A percentile compares a stretch with the other conserved stretches of the same genome.
phyloP scores from a whole-genome alignment of 768 basidiomycete species.

The Imleria badia region DNA sequence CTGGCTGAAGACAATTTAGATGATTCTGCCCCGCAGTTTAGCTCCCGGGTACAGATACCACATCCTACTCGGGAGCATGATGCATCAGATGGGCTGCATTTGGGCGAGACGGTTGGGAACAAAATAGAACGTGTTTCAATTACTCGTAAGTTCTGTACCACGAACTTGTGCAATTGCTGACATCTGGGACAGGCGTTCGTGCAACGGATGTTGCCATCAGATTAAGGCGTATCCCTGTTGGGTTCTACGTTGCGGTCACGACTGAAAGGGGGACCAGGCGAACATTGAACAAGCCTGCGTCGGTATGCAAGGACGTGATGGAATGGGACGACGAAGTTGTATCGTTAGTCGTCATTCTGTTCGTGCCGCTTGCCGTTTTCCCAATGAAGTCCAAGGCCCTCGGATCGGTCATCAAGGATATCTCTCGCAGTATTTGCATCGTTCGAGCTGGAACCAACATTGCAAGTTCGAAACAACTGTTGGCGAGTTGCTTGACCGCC shows the following conservation, averaged over 20 bases:
- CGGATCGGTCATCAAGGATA: neutral
- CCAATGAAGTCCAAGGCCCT: neutral
- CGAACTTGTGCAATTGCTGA: no score
- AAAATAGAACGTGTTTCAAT: neutral
- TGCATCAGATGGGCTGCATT: no score
- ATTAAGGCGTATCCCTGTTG: neutral
- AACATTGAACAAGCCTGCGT: neutral
- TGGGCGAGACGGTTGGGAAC: neutral
- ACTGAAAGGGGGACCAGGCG: neutral
- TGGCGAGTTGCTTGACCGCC: neutral
- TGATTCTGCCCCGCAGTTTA: no score
- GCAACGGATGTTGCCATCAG: neutral
- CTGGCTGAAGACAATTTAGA: no score
- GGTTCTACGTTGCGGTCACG: no score
- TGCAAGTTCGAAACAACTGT: neutral
- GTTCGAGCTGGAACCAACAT: conserved; percentile 3
- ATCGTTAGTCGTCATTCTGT: neutral
- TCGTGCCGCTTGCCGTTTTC: neutral
- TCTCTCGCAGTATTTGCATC: conserved; percentile 1
- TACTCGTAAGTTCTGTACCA: no score
- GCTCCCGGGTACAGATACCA: no score
- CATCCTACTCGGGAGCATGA: no score
- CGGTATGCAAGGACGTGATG: neutral
- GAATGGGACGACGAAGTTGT: conserved; percentile 2
- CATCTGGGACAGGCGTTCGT: neutral